These are phyloP conservation scores for Aspergillus nomiae DNA, from an alignment of 2,329 filamentous ascomycete genomes.

Conservation along the genomic window DNA sequence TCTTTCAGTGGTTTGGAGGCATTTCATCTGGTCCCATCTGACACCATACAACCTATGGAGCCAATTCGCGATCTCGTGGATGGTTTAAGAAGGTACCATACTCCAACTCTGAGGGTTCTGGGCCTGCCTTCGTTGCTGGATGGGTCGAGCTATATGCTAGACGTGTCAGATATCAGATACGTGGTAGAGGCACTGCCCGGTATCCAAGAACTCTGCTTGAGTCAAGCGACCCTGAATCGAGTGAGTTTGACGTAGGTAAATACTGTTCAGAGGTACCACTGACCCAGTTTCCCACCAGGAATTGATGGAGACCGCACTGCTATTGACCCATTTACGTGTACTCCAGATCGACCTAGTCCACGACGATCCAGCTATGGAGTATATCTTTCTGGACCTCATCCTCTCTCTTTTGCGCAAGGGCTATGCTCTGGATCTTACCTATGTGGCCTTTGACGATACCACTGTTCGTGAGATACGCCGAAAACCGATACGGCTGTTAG, in stretches of 20 bases:
- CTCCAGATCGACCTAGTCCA: background rate
- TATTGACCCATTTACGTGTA: background rate
- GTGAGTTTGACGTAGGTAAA: background rate
- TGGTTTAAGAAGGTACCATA: background rate
- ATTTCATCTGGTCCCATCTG: background rate
- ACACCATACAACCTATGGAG: background rate
- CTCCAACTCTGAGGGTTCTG: background rate
- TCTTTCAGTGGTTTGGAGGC: background rate
- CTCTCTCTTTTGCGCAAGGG: background rate
- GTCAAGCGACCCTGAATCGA: background rate
- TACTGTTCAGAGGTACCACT: background rate
- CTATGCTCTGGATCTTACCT: background rate
- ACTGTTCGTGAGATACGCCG: background rate
- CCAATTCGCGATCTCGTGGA: background rate
- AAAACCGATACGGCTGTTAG: background rate
- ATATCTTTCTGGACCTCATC: background rate
- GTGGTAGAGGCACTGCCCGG: background rate
- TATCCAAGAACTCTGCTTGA: background rate
- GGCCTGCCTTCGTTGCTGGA: background rate
- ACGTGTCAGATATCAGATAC: background rate
- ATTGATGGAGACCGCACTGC: background rate
- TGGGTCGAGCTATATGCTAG: background rate
- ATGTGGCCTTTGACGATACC: background rate
- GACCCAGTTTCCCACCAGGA: background rate
- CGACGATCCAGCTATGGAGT: background rate